Conservation (phyloP, 306 rosid species). For the Astragalus membranaceus region DNA sequence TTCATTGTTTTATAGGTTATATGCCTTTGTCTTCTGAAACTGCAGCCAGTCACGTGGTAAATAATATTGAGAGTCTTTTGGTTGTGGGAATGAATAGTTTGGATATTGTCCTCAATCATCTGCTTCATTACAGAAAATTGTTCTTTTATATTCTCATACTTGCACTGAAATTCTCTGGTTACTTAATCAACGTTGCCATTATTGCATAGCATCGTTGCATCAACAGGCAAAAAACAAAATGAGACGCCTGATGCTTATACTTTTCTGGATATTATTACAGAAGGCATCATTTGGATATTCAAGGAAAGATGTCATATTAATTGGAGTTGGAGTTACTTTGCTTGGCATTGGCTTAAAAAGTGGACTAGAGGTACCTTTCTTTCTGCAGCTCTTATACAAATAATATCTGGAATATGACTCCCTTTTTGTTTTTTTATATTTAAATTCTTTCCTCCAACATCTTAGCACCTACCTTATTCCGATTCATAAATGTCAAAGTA, state of each 20-base stretch:
- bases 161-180: background rate
- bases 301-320: slow-evolving; percentile 87
- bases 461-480: background rate
- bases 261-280: slow-evolving; percentile 27
- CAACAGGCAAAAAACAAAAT: background rate
- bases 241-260: background rate
- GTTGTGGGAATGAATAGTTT: too few species aligned
- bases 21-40: too few species aligned
- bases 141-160: background rate
- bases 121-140: background rate
- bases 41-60: too few species aligned
- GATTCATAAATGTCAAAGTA: background rate
- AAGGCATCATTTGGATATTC: slow-evolving; percentile 74
- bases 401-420: background rate
- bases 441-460: background rate
- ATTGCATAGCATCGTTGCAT: background rate
- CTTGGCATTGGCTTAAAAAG: slow-evolving; percentile 71
- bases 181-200: slow-evolving; percentile 1
- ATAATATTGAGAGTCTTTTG: too few species aligned
- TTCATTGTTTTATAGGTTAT: too few species aligned
- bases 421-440: background rate
- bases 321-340: slow-evolving; percentile 79
- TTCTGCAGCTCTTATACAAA: background rate
- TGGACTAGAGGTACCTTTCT: slow-evolving; percentile 71
- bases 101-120: background rate